Conservation (phyloP, 164 flowering plant genomes). For the Chimonanthus salicifolius region DNA sequence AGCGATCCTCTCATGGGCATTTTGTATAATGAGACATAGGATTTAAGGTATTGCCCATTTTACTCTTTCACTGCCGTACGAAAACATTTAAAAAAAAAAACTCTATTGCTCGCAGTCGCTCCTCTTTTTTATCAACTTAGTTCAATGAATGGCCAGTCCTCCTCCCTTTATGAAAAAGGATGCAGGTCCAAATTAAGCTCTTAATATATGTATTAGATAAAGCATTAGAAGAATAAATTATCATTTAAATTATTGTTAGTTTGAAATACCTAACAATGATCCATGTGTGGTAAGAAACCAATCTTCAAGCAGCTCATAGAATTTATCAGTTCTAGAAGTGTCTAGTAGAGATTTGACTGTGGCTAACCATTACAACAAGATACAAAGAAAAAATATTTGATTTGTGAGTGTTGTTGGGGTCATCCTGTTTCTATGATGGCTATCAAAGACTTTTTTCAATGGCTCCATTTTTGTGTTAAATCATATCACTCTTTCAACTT, state of each 20-base stretch:
- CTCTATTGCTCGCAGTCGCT: not conserved
- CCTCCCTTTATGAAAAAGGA: too few species aligned
- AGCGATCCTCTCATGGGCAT: too few species aligned
- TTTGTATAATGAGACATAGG: too few species aligned
- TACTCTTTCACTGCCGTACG: too few species aligned
- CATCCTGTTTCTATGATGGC: not conserved
- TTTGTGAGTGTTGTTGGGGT: not conserved
- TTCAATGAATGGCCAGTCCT: too few species aligned
- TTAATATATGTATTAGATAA: too few species aligned
- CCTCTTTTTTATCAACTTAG: not conserved
- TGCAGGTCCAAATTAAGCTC: not conserved
- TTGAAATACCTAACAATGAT: not conserved
- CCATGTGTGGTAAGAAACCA: not conserved
- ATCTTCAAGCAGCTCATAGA: not conserved
- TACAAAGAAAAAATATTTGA: not conserved
- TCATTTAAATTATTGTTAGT: not conserved
- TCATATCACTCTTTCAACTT: not conserved
- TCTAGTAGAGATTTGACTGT: not conserved
- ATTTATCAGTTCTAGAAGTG: not conserved
- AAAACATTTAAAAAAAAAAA: too few species aligned
- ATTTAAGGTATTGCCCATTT: too few species aligned
- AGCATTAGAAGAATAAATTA: too few species aligned
- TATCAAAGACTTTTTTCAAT: not conserved
- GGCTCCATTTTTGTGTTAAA: not conserved
- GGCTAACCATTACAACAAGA: not conserved